Percentiles rank a stretch among this genome's conserved stretches.
These are phyloP conservation scores for Annulohypoxylon stygium DNA, from an alignment of 495 filamentous ascomycete species.

Conservation along the genomic window DNA sequence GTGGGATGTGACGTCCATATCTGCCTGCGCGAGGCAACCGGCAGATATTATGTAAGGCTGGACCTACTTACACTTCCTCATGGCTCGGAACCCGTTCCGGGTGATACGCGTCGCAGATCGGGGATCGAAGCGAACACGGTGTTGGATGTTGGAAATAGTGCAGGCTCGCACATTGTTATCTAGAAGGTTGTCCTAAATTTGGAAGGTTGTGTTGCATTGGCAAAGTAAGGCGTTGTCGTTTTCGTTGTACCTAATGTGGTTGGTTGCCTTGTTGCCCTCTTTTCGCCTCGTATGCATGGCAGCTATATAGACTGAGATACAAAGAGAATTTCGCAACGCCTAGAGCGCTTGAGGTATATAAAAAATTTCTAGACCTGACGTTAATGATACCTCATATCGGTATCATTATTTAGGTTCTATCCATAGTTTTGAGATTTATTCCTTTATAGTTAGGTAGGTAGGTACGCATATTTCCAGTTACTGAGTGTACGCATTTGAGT, in stretches of 20 bases:
- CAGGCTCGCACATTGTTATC: neutral
- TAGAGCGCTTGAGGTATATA: neutral
- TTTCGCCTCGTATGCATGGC: neutral
- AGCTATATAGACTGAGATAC: neutral
- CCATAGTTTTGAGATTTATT: neutral
- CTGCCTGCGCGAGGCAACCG: conserved; percentile 1
- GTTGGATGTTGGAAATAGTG: neutral
- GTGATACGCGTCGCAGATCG: neutral
- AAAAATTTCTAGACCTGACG: neutral
- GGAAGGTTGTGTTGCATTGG: neutral
- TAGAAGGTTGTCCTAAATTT: conserved; percentile 8
- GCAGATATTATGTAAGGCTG: neutral
- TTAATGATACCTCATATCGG: too few relatives aligned
- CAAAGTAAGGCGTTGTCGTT: neutral
- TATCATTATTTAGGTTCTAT: neutral
- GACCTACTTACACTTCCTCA: conserved; percentile 15
- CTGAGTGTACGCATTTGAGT: neutral
- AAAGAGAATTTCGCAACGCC: neutral
- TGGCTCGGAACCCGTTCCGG: neutral
- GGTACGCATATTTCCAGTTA: neutral
- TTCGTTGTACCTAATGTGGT: neutral
- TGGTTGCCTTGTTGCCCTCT: neutral
- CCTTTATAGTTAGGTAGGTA: neutral
- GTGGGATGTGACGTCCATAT: neutral
- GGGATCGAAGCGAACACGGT: conserved; percentile 7